Evolutionary conservation across 1,284 basidiomycete genomes (phyloP).

Genomic region (Phlebopus sp.): DNA sequence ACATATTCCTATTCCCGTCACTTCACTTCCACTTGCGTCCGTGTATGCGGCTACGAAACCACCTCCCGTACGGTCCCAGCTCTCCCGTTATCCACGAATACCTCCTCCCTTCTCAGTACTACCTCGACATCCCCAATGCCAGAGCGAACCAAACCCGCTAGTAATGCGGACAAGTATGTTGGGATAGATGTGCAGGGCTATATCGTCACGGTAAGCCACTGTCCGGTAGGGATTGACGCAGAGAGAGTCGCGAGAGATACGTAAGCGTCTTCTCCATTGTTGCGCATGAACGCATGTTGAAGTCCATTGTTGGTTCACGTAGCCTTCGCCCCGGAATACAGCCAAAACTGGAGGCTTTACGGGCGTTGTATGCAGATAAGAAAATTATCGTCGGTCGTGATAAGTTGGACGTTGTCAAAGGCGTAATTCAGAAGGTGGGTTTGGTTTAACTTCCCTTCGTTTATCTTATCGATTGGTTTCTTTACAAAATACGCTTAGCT

Average conservation of each 20-base stretch:
- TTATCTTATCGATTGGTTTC: neutral
- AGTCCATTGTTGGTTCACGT: neutral
- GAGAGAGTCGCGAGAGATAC: constrained; percentile 84
- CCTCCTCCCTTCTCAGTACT: constrained; percentile 14
- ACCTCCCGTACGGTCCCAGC: constrained; percentile 52
- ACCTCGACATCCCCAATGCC: constrained; percentile 19
- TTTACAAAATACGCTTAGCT: constrained; percentile 48
- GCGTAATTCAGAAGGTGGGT: constrained; percentile 88
- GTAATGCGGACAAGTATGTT: constrained; percentile 25
- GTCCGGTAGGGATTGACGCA: constrained; percentile 97
- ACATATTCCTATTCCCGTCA: constrained; percentile 97
- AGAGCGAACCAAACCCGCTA: constrained; percentile 33
- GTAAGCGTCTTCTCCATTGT: constrained; percentile 39
- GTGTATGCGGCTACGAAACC: constrained; percentile 94
- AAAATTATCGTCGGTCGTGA: constrained; percentile 99
- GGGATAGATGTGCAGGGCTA: constrained; percentile 93
- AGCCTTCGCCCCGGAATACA: constrained; percentile 78
- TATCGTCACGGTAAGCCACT: constrained; percentile 83
- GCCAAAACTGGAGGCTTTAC: constrained; percentile 86
- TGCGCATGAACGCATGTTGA: constrained; percentile 1
- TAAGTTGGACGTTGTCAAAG: constrained; percentile 98
- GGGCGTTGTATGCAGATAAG: constrained; percentile 89
- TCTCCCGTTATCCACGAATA: constrained; percentile 25
- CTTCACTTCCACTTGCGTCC: constrained; percentile 92
- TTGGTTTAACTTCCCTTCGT: neutral